Conservation (phyloP, 202 grass and related monocot species). For the Dendrocalamus latiflorus region DNA sequence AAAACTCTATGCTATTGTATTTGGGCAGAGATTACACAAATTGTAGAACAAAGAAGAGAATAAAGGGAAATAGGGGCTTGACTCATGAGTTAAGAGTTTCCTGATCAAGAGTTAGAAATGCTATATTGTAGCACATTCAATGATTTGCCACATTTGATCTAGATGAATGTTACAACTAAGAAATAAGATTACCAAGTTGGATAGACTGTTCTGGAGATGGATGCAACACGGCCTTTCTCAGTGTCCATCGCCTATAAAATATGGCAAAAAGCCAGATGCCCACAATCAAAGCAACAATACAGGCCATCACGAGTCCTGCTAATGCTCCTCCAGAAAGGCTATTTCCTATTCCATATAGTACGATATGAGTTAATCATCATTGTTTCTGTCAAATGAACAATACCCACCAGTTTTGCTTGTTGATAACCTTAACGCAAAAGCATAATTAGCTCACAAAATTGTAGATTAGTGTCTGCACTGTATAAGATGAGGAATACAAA, state of each 20-base stretch:
- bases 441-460: conserved; percentile 27
- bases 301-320: conserved; percentile 51
- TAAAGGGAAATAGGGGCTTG: too few species aligned
- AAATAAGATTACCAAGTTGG: conserved; percentile 41
- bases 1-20: background rate
- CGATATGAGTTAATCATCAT: background rate
- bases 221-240: conserved; percentile 39
- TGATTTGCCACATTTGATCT: background rate
- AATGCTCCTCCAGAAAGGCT: conserved; percentile 44
- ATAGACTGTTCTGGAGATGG: conserved; percentile 40
- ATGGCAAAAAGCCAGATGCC: too few species aligned
- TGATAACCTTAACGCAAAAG: conserved; percentile 24
- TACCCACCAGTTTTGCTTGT: conserved; percentile 2
- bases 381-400: conserved; percentile 15
- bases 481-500: conserved; percentile 29
- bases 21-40: background rate
- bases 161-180: background rate
- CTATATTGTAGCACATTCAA: background rate
- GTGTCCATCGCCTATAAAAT: conserved; percentile 61
- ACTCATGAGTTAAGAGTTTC: too few species aligned
- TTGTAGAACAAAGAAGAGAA: background rate
- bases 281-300: conserved; percentile 25
- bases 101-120: background rate
- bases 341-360: conserved; percentile 11
- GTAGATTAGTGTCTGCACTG: too few species aligned